A percentile compares a stretch with the other conserved stretches of the same genome.
Evolutionary conservation across 176 grass and related monocot species (phyloP).

Genomic region (Cenchrus purpureus): DNA sequence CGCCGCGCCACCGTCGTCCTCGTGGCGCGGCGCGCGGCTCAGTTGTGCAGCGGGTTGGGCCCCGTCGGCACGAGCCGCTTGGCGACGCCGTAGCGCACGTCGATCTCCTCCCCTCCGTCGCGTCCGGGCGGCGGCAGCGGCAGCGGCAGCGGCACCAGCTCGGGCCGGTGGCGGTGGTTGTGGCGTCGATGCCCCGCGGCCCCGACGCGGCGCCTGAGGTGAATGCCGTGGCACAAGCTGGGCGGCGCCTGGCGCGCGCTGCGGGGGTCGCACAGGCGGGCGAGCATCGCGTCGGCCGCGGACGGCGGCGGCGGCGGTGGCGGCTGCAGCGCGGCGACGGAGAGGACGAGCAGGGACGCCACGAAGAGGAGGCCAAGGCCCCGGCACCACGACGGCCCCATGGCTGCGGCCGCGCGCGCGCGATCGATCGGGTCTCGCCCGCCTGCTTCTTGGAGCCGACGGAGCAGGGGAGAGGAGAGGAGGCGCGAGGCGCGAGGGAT

Average conservation of each 20-base stretch:
- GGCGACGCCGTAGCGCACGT: conserved; percentile 68
- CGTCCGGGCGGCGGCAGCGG: conserved; percentile 54
- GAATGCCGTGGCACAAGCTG: conserved; percentile 55
- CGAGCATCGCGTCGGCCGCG: conserved; percentile 38
- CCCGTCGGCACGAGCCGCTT: conserved; percentile 85
- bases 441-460: conserved; percentile 20
- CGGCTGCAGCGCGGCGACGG: conserved; percentile 8
- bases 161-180: background rate
- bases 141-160: conserved; percentile 33
- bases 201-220: conserved; percentile 13
- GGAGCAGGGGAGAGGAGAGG: background rate
- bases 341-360: conserved; percentile 48
- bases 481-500: background rate
- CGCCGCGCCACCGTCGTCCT: background rate
- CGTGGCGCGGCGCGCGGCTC: background rate
- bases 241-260: conserved; percentile 5
- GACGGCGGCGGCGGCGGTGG: background rate
- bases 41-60: conserved; percentile 95
- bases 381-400: conserved; percentile 42
- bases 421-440: background rate
- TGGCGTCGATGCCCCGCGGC: background rate
- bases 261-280: conserved; percentile 47
- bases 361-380: conserved; percentile 53
- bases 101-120: conserved; percentile 59
- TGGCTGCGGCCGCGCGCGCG: conserved; percentile 37